Evolutionary conservation across 2,329 filamentous ascomycete species (phyloP), one percentile per base, ranked within the genome.

Genomic region (Diaporthe sp.): DNA sequence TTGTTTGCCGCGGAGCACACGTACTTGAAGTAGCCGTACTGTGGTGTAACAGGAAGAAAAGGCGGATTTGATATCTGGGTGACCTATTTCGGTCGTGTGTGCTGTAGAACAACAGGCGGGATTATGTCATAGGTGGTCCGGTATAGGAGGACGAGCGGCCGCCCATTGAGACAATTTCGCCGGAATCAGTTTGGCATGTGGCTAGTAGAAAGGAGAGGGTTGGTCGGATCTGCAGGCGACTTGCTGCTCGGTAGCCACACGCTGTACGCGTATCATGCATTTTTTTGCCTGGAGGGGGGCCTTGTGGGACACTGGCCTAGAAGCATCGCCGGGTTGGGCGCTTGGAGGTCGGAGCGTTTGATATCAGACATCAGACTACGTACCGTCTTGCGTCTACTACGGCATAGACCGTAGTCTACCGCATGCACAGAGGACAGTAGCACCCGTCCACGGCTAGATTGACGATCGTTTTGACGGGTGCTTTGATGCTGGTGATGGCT

Each of bases 81-180:
- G 65, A 42, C n/a, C 65, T 69, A 69, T 69, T 69, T 69, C 13
- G 49, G 65, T 55, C 22, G 62, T 37, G n/a, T 67, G 19, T 37
- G 49, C 3, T 42, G 34, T 25, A 34, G 25, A 5, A 37, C 44
- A 10, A 19, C 49, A 55, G 65, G 49, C 49, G 62, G 62, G 46
- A 68, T 68, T 68, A 68, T 68, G 62, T 68, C 62, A 68, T 68
- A 25, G 62, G 44, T 39, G 31, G 44, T 68, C 46, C 62, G 62
- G 46, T 68, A 37, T 55, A 51, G 65, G 65, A 69, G 65, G 46
- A 55, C n/a, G 49, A 8, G 65, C 65, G 65, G 65, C 65, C 65
- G 65, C 65, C 49, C 65, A 69, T 55, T 69, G 65, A 55, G 65
- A 69, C 49, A 55, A 55, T 55, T 53, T 55, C 49, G 65, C 65